phyloP scores from a whole-genome alignment of 2,329 filamentous ascomycete genomes.

The Torrubiella hemipterigena region DNA sequence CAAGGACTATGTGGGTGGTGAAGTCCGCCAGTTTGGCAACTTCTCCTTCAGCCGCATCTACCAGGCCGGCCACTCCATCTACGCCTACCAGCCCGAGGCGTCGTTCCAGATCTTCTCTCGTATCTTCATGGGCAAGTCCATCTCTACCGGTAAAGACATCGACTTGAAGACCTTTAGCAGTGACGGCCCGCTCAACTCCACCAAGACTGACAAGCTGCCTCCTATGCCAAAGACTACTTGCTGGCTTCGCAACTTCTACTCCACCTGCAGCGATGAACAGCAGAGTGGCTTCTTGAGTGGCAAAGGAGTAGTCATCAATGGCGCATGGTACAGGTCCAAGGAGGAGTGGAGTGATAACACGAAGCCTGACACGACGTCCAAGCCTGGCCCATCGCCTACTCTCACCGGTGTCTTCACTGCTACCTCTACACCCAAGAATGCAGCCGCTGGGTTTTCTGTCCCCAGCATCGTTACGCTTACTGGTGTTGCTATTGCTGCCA shows the following conservation, averaged over 20 bases:
- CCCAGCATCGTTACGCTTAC: not conserved
- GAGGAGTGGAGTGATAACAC: conserved; percentile 28
- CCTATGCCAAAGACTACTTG: conserved; percentile 39
- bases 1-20: conserved; percentile 54
- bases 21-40: conserved; percentile 67
- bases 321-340: conserved; percentile 35
- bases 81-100: conserved; percentile 49
- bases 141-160: conserved; percentile 42
- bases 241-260: conserved; percentile 40
- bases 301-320: conserved; percentile 47
- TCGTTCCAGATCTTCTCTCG: conserved; percentile 48
- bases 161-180: conserved; percentile 42
- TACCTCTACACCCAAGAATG: conserved; percentile 18
- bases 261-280: conserved; percentile 38
- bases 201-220: conserved; percentile 40
- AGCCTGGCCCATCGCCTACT: conserved; percentile 11
- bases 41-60: conserved; percentile 56
- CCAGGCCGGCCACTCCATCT: conserved; percentile 52
- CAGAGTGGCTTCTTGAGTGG: conserved; percentile 34
- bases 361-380: conserved; percentile 10
- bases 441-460: not conserved
- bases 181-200: conserved; percentile 44
- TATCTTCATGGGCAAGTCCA: conserved; percentile 41
- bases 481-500: not conserved
- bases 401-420: conserved; percentile 23